Percentiles rank a stretch among this genome's conserved stretches.
phyloP scores from a whole-genome alignment of 2,329 filamentous ascomycete genomes.

The Hirsutella thompsonii region DNA sequence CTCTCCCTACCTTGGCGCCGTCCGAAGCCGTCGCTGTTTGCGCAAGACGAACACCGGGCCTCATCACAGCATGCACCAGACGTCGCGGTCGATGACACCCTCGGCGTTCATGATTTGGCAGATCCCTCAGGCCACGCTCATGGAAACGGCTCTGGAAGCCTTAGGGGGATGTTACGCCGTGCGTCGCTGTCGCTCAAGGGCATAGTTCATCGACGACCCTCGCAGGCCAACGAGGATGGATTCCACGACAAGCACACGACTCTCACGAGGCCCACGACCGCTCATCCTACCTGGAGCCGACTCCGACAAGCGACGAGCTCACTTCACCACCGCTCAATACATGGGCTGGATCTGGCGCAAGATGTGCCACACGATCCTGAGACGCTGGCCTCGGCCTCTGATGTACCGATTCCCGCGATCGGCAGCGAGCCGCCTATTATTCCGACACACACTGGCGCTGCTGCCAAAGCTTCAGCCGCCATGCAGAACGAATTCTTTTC shows the following conservation, averaged over 20 bases:
- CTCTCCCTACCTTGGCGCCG: conserved; percentile 36
- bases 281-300: conserved; percentile 36
- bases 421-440: conserved; percentile 46
- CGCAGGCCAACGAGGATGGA: conserved; percentile 20
- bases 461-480: conserved; percentile 47
- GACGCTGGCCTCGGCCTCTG: conserved; percentile 6
- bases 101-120: conserved; percentile 11
- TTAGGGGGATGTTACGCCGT: conserved; percentile 40
- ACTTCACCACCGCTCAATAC: conserved; percentile 32
- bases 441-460: conserved; percentile 44
- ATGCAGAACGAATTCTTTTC: conserved; percentile 40
- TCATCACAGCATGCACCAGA: conserved; percentile 17
- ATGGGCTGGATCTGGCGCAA: conserved; percentile 24
- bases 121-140: conserved; percentile 12
- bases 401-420: conserved; percentile 32
- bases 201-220: conserved; percentile 36
- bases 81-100: conserved; percentile 18
- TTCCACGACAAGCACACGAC: conserved; percentile 13
- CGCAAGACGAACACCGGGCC: conserved; percentile 17
- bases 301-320: conserved; percentile 38
- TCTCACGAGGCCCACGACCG: conserved; percentile 27
- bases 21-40: conserved; percentile 28
- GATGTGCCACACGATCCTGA: conserved; percentile 13
- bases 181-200: conserved; percentile 42
- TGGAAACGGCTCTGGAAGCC: conserved; percentile 15